Evolutionary conservation across 306 rosid species (phyloP), one percentile per base, ranked within the genome.

Genomic region (Heteromeles arbutifolia): DNA sequence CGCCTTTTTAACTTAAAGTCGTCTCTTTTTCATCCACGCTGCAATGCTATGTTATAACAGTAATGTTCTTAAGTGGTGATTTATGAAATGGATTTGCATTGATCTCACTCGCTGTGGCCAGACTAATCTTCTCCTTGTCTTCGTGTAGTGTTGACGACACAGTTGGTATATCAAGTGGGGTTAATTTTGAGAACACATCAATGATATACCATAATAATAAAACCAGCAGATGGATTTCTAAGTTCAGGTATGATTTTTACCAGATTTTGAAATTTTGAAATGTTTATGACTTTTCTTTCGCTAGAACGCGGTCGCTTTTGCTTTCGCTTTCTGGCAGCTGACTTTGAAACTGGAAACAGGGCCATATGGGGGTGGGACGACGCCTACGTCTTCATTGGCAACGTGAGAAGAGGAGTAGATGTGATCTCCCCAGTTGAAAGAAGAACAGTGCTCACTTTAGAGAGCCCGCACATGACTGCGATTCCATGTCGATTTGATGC

Each of bases 281-380:
- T 48, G 53, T 45, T 14, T 59, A 22, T 28, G 26, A 26, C 45
- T 32, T 56, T 73, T 4, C 57, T 44, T 81, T 45, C 3, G 19
- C 53, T 45, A 45, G 53, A 45, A 45, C 19, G 19, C 19, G 8
- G 6, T 48, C 8, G 8, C 53, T 14, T 48, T 15, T 18, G 8
- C 3, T 48, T 48, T 15, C 2, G 2, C 10, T 37, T 37, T 37
- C 41, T 37, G 41, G 19, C 19, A 4, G 0, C 53, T 48, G 53
- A 48, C 53, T 48, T 14, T 48, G 1, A 14, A 29, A 54, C 15
- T 44, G 74, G 62, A 77, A 32, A 78, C 92, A 95, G 99, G 80
- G 97, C 92, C 76, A 90, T 85, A 79, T 95, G 97, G 99, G 99
- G 97, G 5, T 95, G 99, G 99, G 93, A 90, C 54, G 92, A 90